Evolutionary conservation across 768 basidiomycete genomes (phyloP).

Genomic region (Coprinopsis marcescibilis): DNA sequence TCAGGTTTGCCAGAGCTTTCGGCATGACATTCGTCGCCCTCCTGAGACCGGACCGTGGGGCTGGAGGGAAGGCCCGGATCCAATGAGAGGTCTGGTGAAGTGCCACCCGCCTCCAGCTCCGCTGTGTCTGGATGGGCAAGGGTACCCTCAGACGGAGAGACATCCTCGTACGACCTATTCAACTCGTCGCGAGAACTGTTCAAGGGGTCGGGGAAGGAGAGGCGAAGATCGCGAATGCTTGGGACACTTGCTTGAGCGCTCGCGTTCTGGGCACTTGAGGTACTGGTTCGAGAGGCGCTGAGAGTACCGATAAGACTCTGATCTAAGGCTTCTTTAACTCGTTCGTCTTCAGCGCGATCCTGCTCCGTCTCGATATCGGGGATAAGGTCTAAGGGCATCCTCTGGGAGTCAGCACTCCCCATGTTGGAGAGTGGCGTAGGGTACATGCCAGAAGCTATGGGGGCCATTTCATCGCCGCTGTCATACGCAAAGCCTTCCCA

Average conservation of each 20-base stretch:
- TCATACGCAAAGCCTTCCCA: constrained; percentile 78
- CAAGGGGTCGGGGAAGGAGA: constrained; percentile 82
- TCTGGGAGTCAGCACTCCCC: constrained; percentile 22
- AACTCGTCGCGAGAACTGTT: constrained; percentile 63
- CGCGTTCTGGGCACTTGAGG: constrained; percentile 40
- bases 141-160: constrained; percentile 32
- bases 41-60: constrained; percentile 31
- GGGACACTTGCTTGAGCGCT: constrained; percentile 58
- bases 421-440: constrained; percentile 24
- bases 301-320: constrained; percentile 81
- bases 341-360: constrained; percentile 56
- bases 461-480: constrained; percentile 41
- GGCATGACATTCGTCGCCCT: constrained; percentile 16
- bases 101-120: constrained; percentile 13
- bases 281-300: constrained; percentile 65
- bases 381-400: constrained; percentile 22
- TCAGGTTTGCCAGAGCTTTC: constrained; percentile 30
- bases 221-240: constrained; percentile 68
- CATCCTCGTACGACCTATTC: constrained; percentile 53
- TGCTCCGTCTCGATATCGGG: constrained; percentile 26
- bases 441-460: constrained; percentile 27
- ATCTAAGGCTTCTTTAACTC: constrained; percentile 69
- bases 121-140: constrained; percentile 15
- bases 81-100: constrained; percentile 19
- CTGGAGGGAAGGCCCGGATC: constrained; percentile 29